phyloP scores from a whole-genome alignment of 1,284 basidiomycete genomes.

The Rhodotorula sp. region DNA sequence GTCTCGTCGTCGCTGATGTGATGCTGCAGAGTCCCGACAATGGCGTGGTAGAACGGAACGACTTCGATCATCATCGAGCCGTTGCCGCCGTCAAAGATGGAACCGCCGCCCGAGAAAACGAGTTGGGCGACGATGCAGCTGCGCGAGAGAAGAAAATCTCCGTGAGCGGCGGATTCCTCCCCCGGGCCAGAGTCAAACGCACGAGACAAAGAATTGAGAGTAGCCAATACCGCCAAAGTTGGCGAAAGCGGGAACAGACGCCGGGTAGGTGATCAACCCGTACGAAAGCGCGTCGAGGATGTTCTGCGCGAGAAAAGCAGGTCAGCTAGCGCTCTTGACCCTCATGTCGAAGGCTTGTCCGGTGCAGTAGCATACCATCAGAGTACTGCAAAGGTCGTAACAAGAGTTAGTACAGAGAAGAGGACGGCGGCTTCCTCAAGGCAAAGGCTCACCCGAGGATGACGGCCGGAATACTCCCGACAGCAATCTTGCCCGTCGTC shows the following conservation, averaged over 20 bases:
- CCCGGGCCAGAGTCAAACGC: not conserved
- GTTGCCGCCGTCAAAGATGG: conserved; percentile 71
- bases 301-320: conserved; percentile 62
- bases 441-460: conserved; percentile 31
- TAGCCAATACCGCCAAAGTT: conserved; percentile 85
- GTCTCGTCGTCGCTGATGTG: conserved; percentile 59
- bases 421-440: no score
- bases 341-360: no score
- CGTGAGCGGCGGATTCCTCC: no score
- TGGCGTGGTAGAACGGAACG: conserved; percentile 93
- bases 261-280: conserved; percentile 65
- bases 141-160: no score
- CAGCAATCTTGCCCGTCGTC: conserved; percentile 12
- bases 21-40: conserved; percentile 72
- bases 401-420: not conserved
- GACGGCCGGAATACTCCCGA: conserved; percentile 33
- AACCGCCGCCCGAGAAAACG: conserved; percentile 80
- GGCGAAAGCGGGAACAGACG: conserved; percentile 68
- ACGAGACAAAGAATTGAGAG: conserved; percentile 81
- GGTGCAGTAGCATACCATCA: not conserved
- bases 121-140: conserved; percentile 73
- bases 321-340: not conserved
- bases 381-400: not conserved
- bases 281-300: conserved; percentile 82
- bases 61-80: conserved; percentile 99